A percentile compares a stretch with the other conserved stretches of the same genome.
phyloP scores from a whole-genome alignment of 441 rosid species.

The Pelargonium myrrhifolium region DNA sequence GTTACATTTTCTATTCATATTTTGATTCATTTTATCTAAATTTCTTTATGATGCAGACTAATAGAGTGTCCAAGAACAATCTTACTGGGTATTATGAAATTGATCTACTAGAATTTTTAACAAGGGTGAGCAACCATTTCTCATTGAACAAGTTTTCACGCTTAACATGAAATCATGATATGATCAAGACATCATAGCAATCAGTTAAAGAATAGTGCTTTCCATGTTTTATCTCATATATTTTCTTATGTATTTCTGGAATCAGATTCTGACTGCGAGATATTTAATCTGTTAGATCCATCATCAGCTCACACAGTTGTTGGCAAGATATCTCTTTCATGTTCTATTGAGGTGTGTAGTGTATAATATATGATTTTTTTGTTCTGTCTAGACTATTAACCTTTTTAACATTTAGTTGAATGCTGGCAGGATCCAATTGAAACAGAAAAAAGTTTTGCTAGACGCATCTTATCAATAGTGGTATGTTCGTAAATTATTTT shows the following conservation, averaged over 20 bases:
- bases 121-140: conserved; percentile 35
- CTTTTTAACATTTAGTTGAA: conserved; percentile 21
- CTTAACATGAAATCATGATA: too few relatives aligned
- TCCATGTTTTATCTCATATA: background rate
- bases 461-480: conserved; percentile 76
- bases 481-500: conserved; percentile 33
- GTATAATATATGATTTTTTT: conserved; percentile 7
- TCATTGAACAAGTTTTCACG: too few relatives aligned
- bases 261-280: conserved; percentile 39
- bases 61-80: conserved; percentile 62
- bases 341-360: conserved; percentile 66
- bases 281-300: conserved; percentile 63
- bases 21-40: conserved; percentile 9
- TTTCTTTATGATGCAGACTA: conserved; percentile 52
- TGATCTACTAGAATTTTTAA: conserved; percentile 63
- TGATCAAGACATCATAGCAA: too few relatives aligned
- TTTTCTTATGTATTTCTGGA: conserved; percentile 38
- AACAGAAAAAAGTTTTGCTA: conserved; percentile 79
- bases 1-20: background rate
- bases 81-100: conserved; percentile 69
- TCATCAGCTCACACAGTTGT: conserved; percentile 47
- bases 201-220: background rate
- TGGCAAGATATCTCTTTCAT: conserved; percentile 64
- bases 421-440: conserved; percentile 76
- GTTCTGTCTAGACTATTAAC: conserved; percentile 7